These are phyloP conservation scores for Antrodiella citrinella DNA, from an alignment of 768 basidiomycete species.

Conservation along the genomic window DNA sequence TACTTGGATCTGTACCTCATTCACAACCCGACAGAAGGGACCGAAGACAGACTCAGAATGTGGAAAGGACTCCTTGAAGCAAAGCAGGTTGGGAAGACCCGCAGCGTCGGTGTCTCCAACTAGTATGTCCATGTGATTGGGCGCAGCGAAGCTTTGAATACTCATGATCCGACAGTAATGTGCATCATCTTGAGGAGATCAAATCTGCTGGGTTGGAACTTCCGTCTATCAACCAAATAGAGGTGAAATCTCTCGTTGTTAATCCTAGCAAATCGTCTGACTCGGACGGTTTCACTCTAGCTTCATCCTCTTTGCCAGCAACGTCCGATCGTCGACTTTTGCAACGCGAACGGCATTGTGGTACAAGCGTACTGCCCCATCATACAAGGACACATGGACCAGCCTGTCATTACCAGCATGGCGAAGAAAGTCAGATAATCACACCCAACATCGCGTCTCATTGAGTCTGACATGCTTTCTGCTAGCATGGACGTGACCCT, in stretches of 20 bases:
- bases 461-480: not conserved
- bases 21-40: slow-evolving; percentile 63
- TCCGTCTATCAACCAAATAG: slow-evolving; percentile 77
- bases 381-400: slow-evolving; percentile 37
- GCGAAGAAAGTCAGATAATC: slow-evolving; percentile 54
- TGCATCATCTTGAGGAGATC: slow-evolving; percentile 73
- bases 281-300: slow-evolving; percentile 26
- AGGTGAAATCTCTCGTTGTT: slow-evolving; percentile 36
- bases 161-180: slow-evolving; percentile 40
- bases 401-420: slow-evolving; percentile 45
- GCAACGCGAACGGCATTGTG: slow-evolving; percentile 28
- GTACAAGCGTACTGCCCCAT: slow-evolving; percentile 55
- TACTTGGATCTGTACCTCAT: slow-evolving; percentile 75
- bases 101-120: slow-evolving; percentile 76
- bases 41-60: slow-evolving; percentile 55
- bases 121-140: no score
- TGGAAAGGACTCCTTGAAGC: slow-evolving; percentile 64
- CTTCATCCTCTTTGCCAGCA: slow-evolving; percentile 82
- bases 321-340: slow-evolving; percentile 65
- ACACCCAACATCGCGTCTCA: slow-evolving; percentile 6
- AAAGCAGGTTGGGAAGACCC: slow-evolving; percentile 57
- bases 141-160: not conserved
- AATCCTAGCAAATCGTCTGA: not conserved
- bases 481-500: slow-evolving; percentile 48
- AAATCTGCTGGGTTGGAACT: slow-evolving; percentile 47